Base-by-base conservation (phyloP, 2,329 filamentous ascomycete genomes). In the Sporothrix humicola region DNA sequence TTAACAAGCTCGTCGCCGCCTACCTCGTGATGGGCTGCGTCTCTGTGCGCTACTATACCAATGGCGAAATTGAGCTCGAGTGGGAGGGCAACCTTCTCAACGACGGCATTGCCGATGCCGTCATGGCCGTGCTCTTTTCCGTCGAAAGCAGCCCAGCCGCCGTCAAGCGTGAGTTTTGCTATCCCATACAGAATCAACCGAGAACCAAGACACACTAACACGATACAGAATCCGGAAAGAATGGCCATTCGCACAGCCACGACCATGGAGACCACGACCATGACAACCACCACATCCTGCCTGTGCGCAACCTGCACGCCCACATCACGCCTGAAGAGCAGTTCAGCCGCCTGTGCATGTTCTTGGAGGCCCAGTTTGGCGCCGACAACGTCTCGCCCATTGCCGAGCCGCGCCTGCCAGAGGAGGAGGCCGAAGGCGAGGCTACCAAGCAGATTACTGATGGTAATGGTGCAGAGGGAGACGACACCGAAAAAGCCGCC, bases 31-130 rank as follows among this genome's bases (percentile, higher is more conserved):
- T 99, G 95, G 95, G 94, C 76, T 96, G 93, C 81, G 90, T 98
- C 42, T 89, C 89, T 8, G 90, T 98, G n/a, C 89, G 91, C 23
- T 94, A 96, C 82, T 88, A 88, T 76, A 88, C 86, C 75, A 91
- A 90, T 77, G 93, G 95, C 73, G 91, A 96, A 79, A 89, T 98
- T 6, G 94, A 97, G 81, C 86, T 98, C 2, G 94, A 97, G 82
- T 99, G 96, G 96, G 95, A 98, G 81, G 96, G 95, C 73, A 99
- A 98, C 81, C 93, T 97, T 84, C 91, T 98, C 79, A 99, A 98
- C 81, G 96, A 99, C 79, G 93, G 94, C 75, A 97, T 99, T 79
- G 96, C 96, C n/a, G 96, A 99, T 82, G 94, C 96, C 17, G 92
- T 98, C 72, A 93, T 98, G 87, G 94, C 94, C 0, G 94, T 98